Conservation (phyloP, 2,329 filamentous ascomycete genomes). For the Fusarium buharicum region DNA sequence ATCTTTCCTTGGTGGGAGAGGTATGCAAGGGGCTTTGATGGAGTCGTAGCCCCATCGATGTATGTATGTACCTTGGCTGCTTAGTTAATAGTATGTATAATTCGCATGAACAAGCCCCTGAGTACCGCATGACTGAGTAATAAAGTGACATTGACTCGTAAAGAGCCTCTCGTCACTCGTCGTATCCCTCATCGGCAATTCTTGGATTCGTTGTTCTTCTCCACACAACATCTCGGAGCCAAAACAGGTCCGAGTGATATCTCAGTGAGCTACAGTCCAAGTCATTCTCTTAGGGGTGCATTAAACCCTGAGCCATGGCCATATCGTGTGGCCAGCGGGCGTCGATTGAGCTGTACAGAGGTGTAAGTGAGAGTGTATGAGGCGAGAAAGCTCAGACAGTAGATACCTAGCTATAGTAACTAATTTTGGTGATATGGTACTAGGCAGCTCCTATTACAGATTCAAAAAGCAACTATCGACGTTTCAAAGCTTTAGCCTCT, state of each 20-base stretch:
- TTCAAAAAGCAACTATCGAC: slow-evolving; percentile 6
- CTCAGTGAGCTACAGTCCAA: slow-evolving; percentile 1
- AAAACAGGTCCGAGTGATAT: slow-evolving; percentile 12
- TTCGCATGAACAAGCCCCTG: slow-evolving; percentile 24
- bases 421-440: slow-evolving; percentile 10
- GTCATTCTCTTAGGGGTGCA: slow-evolving; percentile 1
- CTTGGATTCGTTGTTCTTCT: slow-evolving; percentile 26
- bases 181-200: slow-evolving; percentile 20
- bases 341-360: slow-evolving; percentile 10
- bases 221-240: slow-evolving; percentile 9
- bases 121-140: slow-evolving; percentile 20
- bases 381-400: slow-evolving; percentile 7
- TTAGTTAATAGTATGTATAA: background rate
- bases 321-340: slow-evolving; percentile 16
- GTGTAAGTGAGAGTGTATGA: slow-evolving; percentile 2
- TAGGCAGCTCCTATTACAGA: background rate
- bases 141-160: slow-evolving; percentile 26
- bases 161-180: slow-evolving; percentile 4
- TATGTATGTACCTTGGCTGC: slow-evolving; percentile 1
- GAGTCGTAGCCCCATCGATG: slow-evolving; percentile 12
- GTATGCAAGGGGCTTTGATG: slow-evolving; percentile 20
- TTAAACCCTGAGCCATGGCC: slow-evolving; percentile 10
- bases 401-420: background rate
- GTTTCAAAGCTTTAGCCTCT: slow-evolving; percentile 11
- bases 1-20: slow-evolving; percentile 15